Percentiles rank a stretch among this genome's conserved stretches.
phyloP scores from a whole-genome alignment of 164 flowering plant genomes.

The grape (Vitis vinifera) region DNA sequence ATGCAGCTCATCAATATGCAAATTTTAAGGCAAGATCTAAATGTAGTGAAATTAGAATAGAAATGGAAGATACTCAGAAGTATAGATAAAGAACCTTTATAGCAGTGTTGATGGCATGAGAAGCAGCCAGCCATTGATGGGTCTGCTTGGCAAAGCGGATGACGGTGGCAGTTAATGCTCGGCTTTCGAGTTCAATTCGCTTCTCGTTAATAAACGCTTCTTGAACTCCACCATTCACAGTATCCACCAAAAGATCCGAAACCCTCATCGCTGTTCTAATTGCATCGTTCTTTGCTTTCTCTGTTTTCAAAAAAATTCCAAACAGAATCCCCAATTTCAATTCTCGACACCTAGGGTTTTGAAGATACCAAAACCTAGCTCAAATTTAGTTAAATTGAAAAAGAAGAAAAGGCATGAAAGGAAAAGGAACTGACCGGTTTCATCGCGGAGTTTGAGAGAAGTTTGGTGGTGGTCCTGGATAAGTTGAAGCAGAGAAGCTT shows the following conservation, averaged over 20 bases:
- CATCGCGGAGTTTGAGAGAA: slow-evolving; percentile 42
- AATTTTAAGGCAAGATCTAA: too few species aligned
- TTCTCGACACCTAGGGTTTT: neutral
- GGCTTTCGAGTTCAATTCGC: slow-evolving; percentile 72
- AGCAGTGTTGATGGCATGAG: slow-evolving; percentile 68
- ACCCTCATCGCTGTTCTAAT: slow-evolving; percentile 46
- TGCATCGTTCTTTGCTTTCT: slow-evolving; percentile 74
- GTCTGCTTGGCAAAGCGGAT: slow-evolving; percentile 61
- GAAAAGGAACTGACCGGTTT: slow-evolving; percentile 34
- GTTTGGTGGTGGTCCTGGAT: slow-evolving; percentile 39
- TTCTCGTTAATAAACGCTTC: slow-evolving; percentile 73
- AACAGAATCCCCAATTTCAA: neutral
- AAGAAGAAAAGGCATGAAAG: neutral
- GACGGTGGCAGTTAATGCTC: slow-evolving; percentile 46
- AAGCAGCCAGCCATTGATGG: slow-evolving; percentile 83
- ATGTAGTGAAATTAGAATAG: neutral
- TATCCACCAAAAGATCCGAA: slow-evolving; percentile 68
- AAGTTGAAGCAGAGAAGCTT: slow-evolving; percentile 51
- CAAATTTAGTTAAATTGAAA: too few species aligned
- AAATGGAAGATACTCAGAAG: neutral
- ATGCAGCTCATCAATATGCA: too few species aligned
- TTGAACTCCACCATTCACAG: slow-evolving; percentile 79
- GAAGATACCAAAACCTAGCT: too few species aligned
- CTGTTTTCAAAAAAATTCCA: slow-evolving; percentile 19
- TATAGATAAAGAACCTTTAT: slow-evolving; percentile 51